phyloP scores from a whole-genome alignment of 305 asterid genomes.

The Plantago lanceolata region DNA sequence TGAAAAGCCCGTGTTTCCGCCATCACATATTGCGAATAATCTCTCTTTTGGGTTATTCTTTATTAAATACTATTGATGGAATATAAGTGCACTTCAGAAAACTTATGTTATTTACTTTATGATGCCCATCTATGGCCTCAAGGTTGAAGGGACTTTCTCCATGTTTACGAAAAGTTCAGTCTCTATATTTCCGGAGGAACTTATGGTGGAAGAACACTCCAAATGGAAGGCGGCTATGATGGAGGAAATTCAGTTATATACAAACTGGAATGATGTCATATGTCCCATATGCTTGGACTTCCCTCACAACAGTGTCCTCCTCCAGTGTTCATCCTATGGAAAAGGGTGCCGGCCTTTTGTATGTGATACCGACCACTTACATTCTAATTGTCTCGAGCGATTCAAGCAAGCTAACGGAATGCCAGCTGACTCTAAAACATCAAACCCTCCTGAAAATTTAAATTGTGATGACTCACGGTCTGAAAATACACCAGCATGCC shows the following conservation, averaged over 20 bases:
- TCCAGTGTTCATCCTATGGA: conserved; percentile 63
- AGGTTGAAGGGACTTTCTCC: conserved; percentile 14
- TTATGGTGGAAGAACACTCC: conserved; percentile 30
- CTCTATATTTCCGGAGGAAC: conserved; percentile 14
- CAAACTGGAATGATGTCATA: conserved; percentile 57
- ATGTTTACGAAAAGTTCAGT: conserved; percentile 27
- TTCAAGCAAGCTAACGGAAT: conserved; percentile 61
- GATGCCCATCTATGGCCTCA: conserved; percentile 19
- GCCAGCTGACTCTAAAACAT: conserved; percentile 36
- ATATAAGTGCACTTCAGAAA: not conserved
- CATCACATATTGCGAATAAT: not conserved
- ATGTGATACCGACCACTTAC: conserved; percentile 71
- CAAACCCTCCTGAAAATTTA: conserved; percentile 29
- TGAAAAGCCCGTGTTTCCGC: not conserved
- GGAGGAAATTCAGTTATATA: conserved; percentile 54
- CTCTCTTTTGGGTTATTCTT: not conserved
- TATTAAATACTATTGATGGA: not conserved
- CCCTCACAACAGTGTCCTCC: conserved; percentile 80
- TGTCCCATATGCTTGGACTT: conserved; percentile 79
- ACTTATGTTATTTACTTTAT: not conserved
- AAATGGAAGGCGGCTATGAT: conserved; percentile 21
- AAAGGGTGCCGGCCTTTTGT: conserved; percentile 78
- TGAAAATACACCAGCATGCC: conserved; percentile 51
- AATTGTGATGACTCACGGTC: conserved; percentile 27
- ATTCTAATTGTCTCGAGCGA: conserved; percentile 70